A percentile compares a stretch with the other conserved stretches of the same genome.
Evolutionary conservation across 495 filamentous ascomycete species (phyloP).

Genomic region (Rhypophila decipiens): DNA sequence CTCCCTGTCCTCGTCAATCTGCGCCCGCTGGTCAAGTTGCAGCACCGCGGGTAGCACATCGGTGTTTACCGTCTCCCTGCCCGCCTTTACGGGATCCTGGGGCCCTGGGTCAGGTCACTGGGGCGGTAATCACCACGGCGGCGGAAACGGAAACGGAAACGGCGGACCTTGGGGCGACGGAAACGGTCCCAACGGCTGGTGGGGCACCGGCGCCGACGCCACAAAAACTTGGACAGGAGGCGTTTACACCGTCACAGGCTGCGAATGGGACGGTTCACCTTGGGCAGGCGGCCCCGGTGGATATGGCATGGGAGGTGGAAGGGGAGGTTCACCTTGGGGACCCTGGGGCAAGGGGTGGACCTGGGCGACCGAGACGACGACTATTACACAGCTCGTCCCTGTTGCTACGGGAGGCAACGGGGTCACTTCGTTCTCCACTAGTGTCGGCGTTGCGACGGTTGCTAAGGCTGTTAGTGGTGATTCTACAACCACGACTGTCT

Average conservation of each 20-base stretch:
- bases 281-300: conserved; percentile 43
- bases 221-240: conserved; percentile 37
- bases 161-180: conserved; percentile 6
- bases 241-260: conserved; percentile 41
- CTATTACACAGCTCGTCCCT: conserved; percentile 29
- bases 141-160: conserved; percentile 2
- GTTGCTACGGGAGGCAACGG: conserved; percentile 30
- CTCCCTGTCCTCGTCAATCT: conserved; percentile 36
- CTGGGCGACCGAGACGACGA: conserved; percentile 21
- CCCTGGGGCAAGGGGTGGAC: conserved; percentile 40
- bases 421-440: conserved; percentile 30
- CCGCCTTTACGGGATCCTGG: conserved; percentile 35
- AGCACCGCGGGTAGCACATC: conserved; percentile 33
- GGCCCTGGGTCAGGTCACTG: too few relatives aligned
- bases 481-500: conserved; percentile 24
- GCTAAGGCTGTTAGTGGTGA: conserved; percentile 35
- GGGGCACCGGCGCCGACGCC: conserved; percentile 3
- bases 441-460: conserved; percentile 29
- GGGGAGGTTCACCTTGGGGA: conserved; percentile 34
- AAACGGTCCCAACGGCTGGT: conserved; percentile 5
- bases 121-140: conserved; percentile 12
- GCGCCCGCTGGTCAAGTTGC: conserved; percentile 31
- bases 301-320: conserved; percentile 28
- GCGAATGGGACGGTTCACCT: conserved; percentile 38
- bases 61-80: conserved; percentile 33